These are phyloP conservation scores for Bertia moriformis DNA, from an alignment of 2,329 filamentous ascomycete genomes.

Conservation along the genomic window DNA sequence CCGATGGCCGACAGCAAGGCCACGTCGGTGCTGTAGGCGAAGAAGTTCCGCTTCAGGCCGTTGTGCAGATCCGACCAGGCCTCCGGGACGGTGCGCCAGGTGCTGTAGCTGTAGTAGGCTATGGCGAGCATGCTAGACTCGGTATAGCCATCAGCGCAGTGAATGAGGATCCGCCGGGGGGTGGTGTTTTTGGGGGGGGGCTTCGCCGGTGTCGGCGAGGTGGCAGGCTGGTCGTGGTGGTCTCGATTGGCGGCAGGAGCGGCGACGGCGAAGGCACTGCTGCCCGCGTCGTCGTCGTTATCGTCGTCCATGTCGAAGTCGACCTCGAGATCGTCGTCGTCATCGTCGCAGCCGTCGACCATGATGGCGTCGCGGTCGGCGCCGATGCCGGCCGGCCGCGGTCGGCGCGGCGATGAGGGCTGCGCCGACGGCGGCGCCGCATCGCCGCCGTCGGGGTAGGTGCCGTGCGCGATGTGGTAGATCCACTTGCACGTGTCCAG, in stretches of 20 bases:
- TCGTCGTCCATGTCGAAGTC: slow-evolving; percentile 12
- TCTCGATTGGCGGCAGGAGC: no score
- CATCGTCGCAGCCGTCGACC: slow-evolving; percentile 13
- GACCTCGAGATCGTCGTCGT: slow-evolving; percentile 14
- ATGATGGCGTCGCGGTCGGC: no score
- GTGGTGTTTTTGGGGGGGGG: slow-evolving; percentile 9
- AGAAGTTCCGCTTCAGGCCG: slow-evolving; percentile 76
- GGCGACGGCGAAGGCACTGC: no score
- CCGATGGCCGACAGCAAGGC: slow-evolving; percentile 66
- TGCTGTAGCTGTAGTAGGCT: slow-evolving; percentile 86
- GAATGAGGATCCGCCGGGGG: slow-evolving; percentile 65
- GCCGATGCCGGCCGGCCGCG: slow-evolving; percentile 24
- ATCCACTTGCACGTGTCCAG: slow-evolving; percentile 84
- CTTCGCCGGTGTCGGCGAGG: no score
- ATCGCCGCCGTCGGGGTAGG: no score
- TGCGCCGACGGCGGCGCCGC: slow-evolving; percentile 5
- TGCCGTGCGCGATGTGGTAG: slow-evolving; percentile 64
- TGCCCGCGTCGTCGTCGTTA: slow-evolving; percentile 39
- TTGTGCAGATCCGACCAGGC: slow-evolving; percentile 81
- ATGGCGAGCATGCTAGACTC: slow-evolving; percentile 80
- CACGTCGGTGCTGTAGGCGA: slow-evolving; percentile 86
- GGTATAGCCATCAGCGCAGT: slow-evolving; percentile 92
- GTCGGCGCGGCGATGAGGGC: slow-evolving; percentile 15
- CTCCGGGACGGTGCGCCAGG: slow-evolving; percentile 64
- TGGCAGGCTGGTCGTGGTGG: slow-evolving; percentile 5